Conservation (phyloP, 768 basidiomycete species). For the Favolaschia claudopus region DNA sequence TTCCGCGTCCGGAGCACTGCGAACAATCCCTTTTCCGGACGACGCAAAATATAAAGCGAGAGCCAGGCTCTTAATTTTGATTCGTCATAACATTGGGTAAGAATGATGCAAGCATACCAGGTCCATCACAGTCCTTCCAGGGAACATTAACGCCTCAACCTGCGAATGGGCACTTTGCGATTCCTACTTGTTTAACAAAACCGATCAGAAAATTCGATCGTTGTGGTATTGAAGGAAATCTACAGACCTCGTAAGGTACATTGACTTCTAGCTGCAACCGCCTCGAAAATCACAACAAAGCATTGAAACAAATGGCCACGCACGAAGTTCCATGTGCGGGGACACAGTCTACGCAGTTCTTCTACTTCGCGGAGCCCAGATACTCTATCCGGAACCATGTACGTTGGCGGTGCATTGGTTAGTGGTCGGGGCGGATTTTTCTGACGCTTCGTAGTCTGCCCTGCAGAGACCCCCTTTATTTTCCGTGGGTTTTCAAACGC, state of each 20-base stretch:
- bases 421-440: slow-evolving; percentile 19
- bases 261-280: slow-evolving; percentile 78
- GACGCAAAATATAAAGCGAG: slow-evolving; percentile 95
- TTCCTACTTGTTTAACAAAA: slow-evolving; percentile 55
- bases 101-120: slow-evolving; percentile 59
- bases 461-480: slow-evolving; percentile 54
- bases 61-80: slow-evolving; percentile 75
- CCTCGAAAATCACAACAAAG: slow-evolving; percentile 2
- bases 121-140: slow-evolving; percentile 88
- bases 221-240: background rate
- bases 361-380: slow-evolving; percentile 81
- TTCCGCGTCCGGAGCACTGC: slow-evolving; percentile 40
- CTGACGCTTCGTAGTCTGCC: slow-evolving; percentile 42
- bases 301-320: slow-evolving; percentile 39
- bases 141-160: slow-evolving; percentile 80
- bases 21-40: slow-evolving; percentile 71
- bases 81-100: background rate
- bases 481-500: slow-evolving; percentile 96
- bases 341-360: slow-evolving; percentile 80
- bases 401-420: slow-evolving; percentile 39
- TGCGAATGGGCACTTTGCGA: slow-evolving; percentile 59
- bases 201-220: slow-evolving; percentile 2
- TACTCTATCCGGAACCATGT: slow-evolving; percentile 88
- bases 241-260: slow-evolving; percentile 74
- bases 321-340: slow-evolving; percentile 90